A percentile compares a stretch with the other conserved stretches of the same genome.
Conservation (phyloP, 495 filamentous ascomycete genomes). For the Aspergillus campestris region DNA sequence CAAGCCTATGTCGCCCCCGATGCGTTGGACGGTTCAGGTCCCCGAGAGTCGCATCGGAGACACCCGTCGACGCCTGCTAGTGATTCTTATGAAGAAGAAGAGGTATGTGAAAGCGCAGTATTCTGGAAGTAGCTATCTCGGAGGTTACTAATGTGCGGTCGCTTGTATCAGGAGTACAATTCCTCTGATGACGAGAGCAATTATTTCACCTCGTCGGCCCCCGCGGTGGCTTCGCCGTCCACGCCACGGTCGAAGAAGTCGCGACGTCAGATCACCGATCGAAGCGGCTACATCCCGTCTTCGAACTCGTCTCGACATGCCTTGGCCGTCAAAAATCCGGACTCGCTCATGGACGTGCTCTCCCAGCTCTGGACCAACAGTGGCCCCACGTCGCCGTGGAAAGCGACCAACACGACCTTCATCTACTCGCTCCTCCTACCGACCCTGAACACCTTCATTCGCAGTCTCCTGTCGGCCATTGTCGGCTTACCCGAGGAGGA, state of each 20-base stretch:
- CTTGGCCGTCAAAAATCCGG: conserved; percentile 56
- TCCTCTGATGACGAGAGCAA: conserved; percentile 73
- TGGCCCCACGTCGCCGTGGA: conserved; percentile 88
- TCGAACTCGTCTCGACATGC: conserved; percentile 45
- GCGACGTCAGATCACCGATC: conserved; percentile 40
- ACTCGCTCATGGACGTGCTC: conserved; percentile 71
- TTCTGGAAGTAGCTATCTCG: not conserved
- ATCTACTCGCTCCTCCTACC: conserved; percentile 77
- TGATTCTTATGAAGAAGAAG: conserved; percentile 29
- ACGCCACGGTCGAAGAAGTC: conserved; percentile 39
- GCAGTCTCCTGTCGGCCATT: conserved; percentile 72
- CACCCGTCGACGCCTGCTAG: conserved; percentile 19
- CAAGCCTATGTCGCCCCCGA: conserved; percentile 59
- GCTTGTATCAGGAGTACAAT: conserved; percentile 20
- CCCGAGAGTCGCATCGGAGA: conserved; percentile 17
- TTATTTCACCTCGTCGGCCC: conserved; percentile 74
- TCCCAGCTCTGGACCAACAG: conserved; percentile 83
- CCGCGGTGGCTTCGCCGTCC: conserved; percentile 46
- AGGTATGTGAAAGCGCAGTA: conserved; percentile 12
- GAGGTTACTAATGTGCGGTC: conserved; percentile 1
- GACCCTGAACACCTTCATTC: conserved; percentile 79
- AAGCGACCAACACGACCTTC: conserved; percentile 85
- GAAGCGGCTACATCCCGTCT: conserved; percentile 41
- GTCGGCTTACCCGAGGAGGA: conserved; percentile 76
- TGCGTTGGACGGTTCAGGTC: conserved; percentile 22